A percentile compares a stretch with the other conserved stretches of the same genome.
Conservation (phyloP, 2,329 filamentous ascomycete genomes). For the Plectosphaerella sp. region DNA sequence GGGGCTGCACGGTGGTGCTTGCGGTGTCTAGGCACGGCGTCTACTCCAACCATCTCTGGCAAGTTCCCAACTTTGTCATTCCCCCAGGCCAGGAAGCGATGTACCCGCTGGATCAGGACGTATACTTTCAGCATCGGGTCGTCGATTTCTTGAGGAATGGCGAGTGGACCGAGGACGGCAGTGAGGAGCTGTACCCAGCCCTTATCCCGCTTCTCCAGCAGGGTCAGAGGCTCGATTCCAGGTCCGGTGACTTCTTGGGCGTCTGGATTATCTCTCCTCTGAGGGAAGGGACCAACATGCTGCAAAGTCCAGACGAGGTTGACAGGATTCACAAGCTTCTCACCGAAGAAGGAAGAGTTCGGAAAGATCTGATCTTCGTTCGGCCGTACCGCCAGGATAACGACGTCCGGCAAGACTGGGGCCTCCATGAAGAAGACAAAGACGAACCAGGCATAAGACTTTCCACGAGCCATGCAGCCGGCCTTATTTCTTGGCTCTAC, state of each 20-base stretch:
- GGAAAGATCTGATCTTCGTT: background rate
- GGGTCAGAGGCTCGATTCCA: constrained; percentile 1
- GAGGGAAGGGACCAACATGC: background rate
- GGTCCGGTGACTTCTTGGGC: constrained; percentile 4
- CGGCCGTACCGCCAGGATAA: background rate
- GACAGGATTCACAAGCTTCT: background rate
- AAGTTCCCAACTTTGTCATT: constrained; percentile 9
- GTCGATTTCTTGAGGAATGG: constrained; percentile 5
- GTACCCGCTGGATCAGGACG: background rate
- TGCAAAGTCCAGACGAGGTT: background rate
- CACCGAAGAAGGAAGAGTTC: background rate
- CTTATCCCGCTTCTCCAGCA: background rate
- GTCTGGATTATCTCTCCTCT: constrained; percentile 1
- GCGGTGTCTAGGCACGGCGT: constrained; percentile 7
- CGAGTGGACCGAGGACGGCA: background rate
- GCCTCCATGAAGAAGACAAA: background rate
- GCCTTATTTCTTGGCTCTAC: constrained; percentile 6
- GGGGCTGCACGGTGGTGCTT: constrained; percentile 11
- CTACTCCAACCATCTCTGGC: constrained; percentile 12
- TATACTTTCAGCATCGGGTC: constrained; percentile 7
- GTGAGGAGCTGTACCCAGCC: constrained; percentile 1
- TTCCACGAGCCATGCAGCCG: too few species aligned
- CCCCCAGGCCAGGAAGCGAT: background rate
- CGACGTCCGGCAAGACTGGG: background rate
- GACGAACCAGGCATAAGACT: background rate